These are phyloP conservation scores for Trichophyton equinum DNA, from an alignment of 2,329 filamentous ascomycete species.

Conservation along the genomic window DNA sequence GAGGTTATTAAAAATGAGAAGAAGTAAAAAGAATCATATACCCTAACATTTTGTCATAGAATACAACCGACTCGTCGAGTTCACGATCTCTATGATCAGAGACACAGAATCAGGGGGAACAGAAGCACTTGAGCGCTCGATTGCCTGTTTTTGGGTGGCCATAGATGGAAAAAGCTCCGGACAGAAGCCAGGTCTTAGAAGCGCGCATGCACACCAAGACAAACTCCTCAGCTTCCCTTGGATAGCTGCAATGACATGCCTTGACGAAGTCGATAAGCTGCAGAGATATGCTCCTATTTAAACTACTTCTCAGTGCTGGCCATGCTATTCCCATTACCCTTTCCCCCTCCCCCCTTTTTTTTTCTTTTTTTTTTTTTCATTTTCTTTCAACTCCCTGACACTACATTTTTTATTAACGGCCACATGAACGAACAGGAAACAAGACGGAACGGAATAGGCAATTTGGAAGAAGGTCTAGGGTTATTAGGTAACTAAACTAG, in stretches of 20 bases:
- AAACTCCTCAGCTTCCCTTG: constrained; percentile 18
- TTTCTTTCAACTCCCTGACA: neutral
- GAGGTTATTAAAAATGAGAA: too few species aligned
- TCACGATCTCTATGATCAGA: constrained; percentile 15
- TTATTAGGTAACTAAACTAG: neutral
- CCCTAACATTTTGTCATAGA: constrained; percentile 7
- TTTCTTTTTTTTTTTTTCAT: neutral
- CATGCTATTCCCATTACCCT: too few species aligned
- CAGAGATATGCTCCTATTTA: constrained; percentile 11
- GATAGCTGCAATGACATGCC: constrained; percentile 18
- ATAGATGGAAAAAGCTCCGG: constrained; percentile 3
- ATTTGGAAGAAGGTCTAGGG: neutral
- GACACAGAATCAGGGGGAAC: constrained; percentile 14
- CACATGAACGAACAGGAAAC: neutral
- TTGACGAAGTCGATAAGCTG: constrained; percentile 17
- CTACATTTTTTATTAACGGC: neutral
- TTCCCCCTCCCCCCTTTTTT: too few species aligned
- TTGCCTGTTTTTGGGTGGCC: constrained; percentile 18
- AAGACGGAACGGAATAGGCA: neutral
- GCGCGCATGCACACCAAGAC: constrained; percentile 3
- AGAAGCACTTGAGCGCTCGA: constrained; percentile 18
- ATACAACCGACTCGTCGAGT: constrained; percentile 17
- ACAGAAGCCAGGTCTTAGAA: neutral
- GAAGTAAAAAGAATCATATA: neutral
- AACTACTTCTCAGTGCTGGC: neutral